Conservation (phyloP, 495 filamentous ascomycete genomes). For the Lepraria neglecta region DNA sequence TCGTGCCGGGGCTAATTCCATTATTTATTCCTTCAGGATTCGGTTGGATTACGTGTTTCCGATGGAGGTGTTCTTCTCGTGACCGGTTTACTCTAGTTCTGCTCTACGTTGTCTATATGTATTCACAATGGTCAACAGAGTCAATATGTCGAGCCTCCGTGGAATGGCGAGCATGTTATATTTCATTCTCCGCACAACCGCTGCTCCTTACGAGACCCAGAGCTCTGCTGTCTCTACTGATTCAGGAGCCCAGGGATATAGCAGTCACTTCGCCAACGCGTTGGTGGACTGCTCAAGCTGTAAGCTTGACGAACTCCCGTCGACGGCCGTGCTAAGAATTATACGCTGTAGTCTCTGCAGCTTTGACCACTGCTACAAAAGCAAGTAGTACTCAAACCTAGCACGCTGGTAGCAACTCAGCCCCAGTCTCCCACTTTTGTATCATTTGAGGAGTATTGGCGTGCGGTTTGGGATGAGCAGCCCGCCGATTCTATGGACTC, state of each 20-base stretch:
- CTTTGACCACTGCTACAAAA: background rate
- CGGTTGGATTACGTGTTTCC: no score
- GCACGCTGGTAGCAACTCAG: background rate
- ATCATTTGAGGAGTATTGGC: constrained; percentile 2
- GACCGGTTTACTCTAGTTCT: no score
- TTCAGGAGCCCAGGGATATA: background rate
- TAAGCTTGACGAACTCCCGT: background rate
- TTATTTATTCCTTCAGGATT: no score
- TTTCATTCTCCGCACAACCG: background rate
- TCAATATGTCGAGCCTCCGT: no score
- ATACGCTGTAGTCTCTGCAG: background rate
- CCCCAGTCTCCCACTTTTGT: background rate
- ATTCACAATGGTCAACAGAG: no score
- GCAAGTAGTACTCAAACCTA: background rate
- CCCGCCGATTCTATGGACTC: no score
- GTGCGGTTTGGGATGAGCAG: background rate
- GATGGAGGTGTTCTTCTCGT: no score
- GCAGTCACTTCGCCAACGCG: background rate
- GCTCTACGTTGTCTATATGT: no score
- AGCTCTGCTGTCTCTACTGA: background rate
- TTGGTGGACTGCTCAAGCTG: background rate
- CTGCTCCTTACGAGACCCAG: background rate
- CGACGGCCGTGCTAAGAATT: background rate
- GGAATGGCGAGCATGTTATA: background rate
- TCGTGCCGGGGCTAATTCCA: no score